These are phyloP conservation scores for Kewa caespitosa DNA, from an alignment of 179 eudicot species.

Conservation along the genomic window DNA sequence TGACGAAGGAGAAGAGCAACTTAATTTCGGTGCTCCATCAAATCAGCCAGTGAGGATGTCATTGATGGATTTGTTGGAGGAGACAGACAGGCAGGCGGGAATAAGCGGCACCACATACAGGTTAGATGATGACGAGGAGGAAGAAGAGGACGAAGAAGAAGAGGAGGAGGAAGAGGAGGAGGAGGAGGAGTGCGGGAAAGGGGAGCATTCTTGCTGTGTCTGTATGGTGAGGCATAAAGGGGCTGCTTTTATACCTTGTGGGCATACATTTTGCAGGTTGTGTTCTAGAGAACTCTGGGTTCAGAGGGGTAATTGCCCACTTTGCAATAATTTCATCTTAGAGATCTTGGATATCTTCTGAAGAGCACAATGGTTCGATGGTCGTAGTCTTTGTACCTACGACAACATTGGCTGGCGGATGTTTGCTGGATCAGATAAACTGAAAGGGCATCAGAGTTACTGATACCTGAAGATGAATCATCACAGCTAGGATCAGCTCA, in stretches of 20 bases:
- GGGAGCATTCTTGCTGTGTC: slow-evolving; percentile 54
- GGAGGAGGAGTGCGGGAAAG: slow-evolving; percentile 26
- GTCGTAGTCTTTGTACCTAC: not conserved
- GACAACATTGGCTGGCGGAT: slow-evolving; percentile 5
- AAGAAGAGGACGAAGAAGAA: slow-evolving; percentile 45
- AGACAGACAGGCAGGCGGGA: slow-evolving; percentile 52
- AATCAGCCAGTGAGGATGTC: slow-evolving; percentile 47
- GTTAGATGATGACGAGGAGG: slow-evolving; percentile 40
- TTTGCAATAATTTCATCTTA: slow-evolving; percentile 59
- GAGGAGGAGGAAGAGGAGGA: slow-evolving; percentile 32
- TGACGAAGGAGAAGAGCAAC: slow-evolving; percentile 23
- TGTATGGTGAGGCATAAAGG: slow-evolving; percentile 88
- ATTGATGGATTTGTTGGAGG: slow-evolving; percentile 61
- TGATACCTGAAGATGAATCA: not conserved
- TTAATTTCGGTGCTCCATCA: not conserved
- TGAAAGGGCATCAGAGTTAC: not conserved
- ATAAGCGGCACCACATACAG: slow-evolving; percentile 38
- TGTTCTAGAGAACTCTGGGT: slow-evolving; percentile 79
- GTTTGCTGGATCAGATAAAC: not conserved
- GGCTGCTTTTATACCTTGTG: slow-evolving; percentile 74
- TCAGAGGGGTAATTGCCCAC: slow-evolving; percentile 66
- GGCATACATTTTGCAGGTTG: slow-evolving; percentile 79
- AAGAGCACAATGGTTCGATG: not conserved
- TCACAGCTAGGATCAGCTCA: slow-evolving; percentile 5
- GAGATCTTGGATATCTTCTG: slow-evolving; percentile 75